Conservation (phyloP, 768 basidiomycete genomes). For the Calocybe indica region DNA sequence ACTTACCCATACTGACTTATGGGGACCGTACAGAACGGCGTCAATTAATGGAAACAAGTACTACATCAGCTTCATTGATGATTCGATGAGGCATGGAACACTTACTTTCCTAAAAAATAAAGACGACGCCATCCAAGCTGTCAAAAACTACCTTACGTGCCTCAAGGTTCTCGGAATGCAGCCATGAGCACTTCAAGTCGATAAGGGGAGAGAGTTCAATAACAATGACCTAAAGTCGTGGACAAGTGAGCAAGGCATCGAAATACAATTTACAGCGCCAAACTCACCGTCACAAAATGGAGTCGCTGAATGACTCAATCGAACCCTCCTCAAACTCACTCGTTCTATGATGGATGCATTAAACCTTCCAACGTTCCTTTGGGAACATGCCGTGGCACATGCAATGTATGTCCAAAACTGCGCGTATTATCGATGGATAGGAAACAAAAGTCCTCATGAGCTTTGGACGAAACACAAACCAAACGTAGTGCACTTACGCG, state of each 20-base stretch:
- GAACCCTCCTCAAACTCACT: conserved; percentile 16
- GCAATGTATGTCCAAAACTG: conserved; percentile 18
- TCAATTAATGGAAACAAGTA: conserved; percentile 17
- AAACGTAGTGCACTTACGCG: conserved; percentile 11
- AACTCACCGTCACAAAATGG: conserved; percentile 28
- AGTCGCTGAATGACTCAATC: conserved; percentile 23
- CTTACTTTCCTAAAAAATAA: conserved; percentile 12
- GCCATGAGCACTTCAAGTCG: conserved; percentile 16
- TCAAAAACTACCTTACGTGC: conserved; percentile 5
- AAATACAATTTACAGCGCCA: conserved; percentile 18
- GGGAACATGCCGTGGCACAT: conserved; percentile 22
- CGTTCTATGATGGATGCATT: conserved; percentile 18
- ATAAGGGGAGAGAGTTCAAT: conserved; percentile 27
- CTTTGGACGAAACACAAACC: conserved; percentile 15
- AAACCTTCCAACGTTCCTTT: conserved; percentile 21
- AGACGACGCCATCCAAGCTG: conserved; percentile 10
- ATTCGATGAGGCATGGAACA: conserved; percentile 10
- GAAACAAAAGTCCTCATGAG: conserved; percentile 19
- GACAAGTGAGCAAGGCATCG: conserved; percentile 19
- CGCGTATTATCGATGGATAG: conserved; percentile 10
- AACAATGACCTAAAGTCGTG: conserved; percentile 14
- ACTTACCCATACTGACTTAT: conserved; percentile 27
- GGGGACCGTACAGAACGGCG: conserved; percentile 25
- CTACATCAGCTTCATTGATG: conserved; percentile 25
- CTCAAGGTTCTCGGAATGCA: conserved; percentile 14